Percentiles rank a stretch among this genome's conserved stretches.
These are phyloP conservation scores for Venturia asperata DNA, from an alignment of 2,329 filamentous ascomycete species.

Conservation along the genomic window DNA sequence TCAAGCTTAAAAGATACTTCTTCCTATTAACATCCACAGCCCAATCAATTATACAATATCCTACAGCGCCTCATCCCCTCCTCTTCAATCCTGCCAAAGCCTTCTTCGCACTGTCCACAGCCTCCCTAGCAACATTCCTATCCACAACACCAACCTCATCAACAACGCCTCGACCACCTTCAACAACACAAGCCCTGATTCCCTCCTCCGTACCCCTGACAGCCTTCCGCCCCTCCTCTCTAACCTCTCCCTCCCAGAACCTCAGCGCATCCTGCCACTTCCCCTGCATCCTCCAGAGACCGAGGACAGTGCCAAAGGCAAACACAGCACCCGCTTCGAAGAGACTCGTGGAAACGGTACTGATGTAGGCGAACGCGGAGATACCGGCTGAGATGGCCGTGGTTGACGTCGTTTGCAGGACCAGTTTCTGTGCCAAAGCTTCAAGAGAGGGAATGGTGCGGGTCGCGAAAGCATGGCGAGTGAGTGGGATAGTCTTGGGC, in stretches of 20 bases:
- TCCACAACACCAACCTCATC: slow-evolving; percentile 32
- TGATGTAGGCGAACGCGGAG: slow-evolving; percentile 48
- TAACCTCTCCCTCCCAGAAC: slow-evolving; percentile 46
- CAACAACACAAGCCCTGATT: slow-evolving; percentile 41
- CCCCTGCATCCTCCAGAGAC: slow-evolving; percentile 51
- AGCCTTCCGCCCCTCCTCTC: slow-evolving; percentile 51
- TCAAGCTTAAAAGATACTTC: too few species aligned
- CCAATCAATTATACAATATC: not conserved
- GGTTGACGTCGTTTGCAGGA: slow-evolving; percentile 68
- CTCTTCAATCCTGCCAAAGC: slow-evolving; percentile 34
- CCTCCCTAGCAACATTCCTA: slow-evolving; percentile 37
- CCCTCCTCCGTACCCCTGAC: slow-evolving; percentile 47
- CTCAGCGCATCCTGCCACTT: slow-evolving; percentile 50
- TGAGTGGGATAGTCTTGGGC: slow-evolving; percentile 56
- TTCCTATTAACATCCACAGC: not conserved
- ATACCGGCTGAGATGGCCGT: slow-evolving; percentile 52
- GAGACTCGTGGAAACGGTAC: slow-evolving; percentile 38
- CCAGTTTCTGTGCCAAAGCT: slow-evolving; percentile 40
- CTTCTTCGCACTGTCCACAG: slow-evolving; percentile 40
- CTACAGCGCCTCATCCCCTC: not conserved
- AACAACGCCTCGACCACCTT: slow-evolving; percentile 32
- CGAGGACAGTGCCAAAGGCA: slow-evolving; percentile 51
- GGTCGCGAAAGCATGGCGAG: slow-evolving; percentile 47
- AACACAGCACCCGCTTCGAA: slow-evolving; percentile 55
- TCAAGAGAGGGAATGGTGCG: slow-evolving; percentile 39